phyloP scores from a whole-genome alignment of 176 grass and related monocot species.

The Urochloa ruziziensis region DNA sequence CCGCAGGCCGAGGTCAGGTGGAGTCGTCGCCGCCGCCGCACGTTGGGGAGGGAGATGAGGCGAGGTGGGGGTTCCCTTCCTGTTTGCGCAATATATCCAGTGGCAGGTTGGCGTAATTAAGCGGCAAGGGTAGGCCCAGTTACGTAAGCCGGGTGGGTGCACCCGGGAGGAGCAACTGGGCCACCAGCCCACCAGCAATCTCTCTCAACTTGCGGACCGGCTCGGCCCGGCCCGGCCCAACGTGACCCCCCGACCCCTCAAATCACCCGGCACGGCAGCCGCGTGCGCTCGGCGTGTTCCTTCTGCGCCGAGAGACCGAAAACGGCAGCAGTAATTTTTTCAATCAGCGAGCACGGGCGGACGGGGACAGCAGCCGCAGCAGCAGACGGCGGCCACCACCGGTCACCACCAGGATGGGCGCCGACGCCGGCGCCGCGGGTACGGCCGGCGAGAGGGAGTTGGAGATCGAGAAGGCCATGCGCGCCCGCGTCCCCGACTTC shows the following conservation, averaged over 20 bases:
- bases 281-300: not conserved
- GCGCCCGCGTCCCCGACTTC: slow-evolving; percentile 64
- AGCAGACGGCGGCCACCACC: not conserved
- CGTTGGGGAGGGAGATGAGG: not conserved
- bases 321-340: not conserved
- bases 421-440: slow-evolving; percentile 20
- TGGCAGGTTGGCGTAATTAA: not conserved
- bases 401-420: not conserved
- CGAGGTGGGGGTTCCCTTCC: too few species aligned
- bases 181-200: not conserved
- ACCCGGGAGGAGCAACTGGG: not conserved
- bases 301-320: not conserved
- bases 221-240: not conserved
- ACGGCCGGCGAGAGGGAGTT: slow-evolving; percentile 44
- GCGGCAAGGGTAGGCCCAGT: not conserved
- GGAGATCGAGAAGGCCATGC: slow-evolving; percentile 66
- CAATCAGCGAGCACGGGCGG: not conserved
- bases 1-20: not conserved
- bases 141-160: not conserved
- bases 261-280: not conserved
- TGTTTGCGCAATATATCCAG: not conserved
- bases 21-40: slow-evolving; percentile 25
- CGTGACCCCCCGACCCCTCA: too few species aligned
- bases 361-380: not conserved
- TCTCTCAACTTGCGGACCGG: too few species aligned